Percentiles rank a stretch among this genome's conserved stretches.
These are phyloP conservation scores for Agarophyton chilense DNA, from an alignment of 23 red algal genomes.

Conservation along the genomic window DNA sequence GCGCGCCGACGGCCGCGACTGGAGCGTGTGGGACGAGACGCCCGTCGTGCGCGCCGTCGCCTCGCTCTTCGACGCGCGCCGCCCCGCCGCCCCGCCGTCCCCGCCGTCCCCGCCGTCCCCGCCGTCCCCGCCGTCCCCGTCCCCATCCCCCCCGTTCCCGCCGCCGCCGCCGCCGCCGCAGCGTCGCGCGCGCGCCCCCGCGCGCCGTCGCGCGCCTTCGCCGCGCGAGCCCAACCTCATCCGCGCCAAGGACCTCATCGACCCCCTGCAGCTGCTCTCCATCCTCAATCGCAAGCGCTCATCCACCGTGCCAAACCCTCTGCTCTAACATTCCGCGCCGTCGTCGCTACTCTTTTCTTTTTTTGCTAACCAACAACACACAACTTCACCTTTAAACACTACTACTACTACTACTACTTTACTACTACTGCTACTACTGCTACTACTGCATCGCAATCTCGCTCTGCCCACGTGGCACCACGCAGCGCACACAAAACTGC, in stretches of 20 bases:
- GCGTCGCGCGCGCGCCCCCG: background rate
- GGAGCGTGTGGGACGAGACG: constrained; percentile 4
- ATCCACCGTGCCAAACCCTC: background rate
- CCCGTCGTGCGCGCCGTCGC: background rate
- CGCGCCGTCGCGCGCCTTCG: background rate
- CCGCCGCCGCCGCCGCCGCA: background rate
- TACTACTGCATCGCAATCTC: no score
- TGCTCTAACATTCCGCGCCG: background rate
- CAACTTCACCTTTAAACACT: no score
- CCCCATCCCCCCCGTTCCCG: background rate
- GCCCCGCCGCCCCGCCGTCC: background rate
- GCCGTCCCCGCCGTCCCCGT: background rate
- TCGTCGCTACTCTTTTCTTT: background rate
- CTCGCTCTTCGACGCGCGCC: background rate
- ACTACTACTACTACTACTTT: no score
- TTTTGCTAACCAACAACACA: background rate
- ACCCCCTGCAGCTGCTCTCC: background rate
- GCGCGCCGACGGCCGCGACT: background rate
- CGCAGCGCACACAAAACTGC: no score
- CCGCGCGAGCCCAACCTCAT: no score
- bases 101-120: background rate
- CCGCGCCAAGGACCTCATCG: background rate
- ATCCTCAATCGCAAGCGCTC: background rate
- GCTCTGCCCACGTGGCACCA: no score
- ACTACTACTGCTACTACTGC: no score